Base-by-base conservation (phyloP, 768 basidiomycete species). In the Imleria badia region DNA sequence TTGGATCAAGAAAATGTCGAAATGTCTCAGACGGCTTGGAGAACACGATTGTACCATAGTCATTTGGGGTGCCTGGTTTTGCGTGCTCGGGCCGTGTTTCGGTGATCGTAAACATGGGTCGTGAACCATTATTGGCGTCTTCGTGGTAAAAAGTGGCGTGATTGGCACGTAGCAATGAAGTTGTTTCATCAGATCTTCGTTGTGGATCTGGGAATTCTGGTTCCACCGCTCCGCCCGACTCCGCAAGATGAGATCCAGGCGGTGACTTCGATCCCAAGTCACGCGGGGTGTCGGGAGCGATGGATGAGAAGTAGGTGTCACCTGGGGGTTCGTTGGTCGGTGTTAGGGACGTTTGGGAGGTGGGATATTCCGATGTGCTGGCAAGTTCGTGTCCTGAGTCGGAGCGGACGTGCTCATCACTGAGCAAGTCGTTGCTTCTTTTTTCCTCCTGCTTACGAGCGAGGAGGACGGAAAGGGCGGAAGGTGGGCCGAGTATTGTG, bases 391-490 rank as follows among this genome's bases (percentile, higher is more conserved):
- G 45, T 10, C 29, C 7, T 39, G 31, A 13, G 29, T 49, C 43
- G 9, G 52, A 23, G 39, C 4, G 30, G 10, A 39, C 19, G 20
- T 45, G 58, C 14, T 52, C 54, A 13, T 15, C 29, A 20, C 11
- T 9, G 26, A 49, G 43, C 6, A 45, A 39, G 38, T 47, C 50
- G 15, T 41, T 36, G 19, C 39, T 51, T 31, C 41, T 29, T 5
- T 54, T 60, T 17, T 14, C 44, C 2, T 54, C 58, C 20, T 55
- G 49, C 33, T 59, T 64, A 3, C 51, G 68, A 6, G 73, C 61
- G 54, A 74, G 65, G 42, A 76, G 67, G 34, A 74, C 45, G n/a
- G 75, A 75, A 34, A 74, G 64, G 12, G 64, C 69, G 4, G 75
- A 76, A 34, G 72, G 71, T 15, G 56, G 57, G 1, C 48, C 64